These are phyloP conservation scores for Candolleomyces aberdarensis DNA, from an alignment of 768 basidiomycete species.

Conservation along the genomic window DNA sequence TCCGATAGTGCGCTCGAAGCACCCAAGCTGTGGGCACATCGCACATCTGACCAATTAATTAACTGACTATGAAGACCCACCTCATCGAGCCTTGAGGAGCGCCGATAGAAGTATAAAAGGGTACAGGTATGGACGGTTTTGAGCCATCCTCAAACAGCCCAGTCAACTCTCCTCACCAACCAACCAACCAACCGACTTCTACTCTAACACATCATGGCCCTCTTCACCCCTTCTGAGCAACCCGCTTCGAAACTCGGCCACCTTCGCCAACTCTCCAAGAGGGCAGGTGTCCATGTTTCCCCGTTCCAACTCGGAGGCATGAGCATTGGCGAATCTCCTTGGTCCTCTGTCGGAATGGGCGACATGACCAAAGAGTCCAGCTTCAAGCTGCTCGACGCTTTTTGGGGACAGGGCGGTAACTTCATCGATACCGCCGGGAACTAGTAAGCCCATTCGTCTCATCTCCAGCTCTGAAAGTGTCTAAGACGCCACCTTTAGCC, in stretches of 20 bases:
- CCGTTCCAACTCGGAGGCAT: conserved; percentile 47
- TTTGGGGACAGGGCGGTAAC: conserved; percentile 38
- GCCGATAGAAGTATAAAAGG: too few relatives aligned
- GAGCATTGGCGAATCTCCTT: conserved; percentile 43
- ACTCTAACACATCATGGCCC: background rate
- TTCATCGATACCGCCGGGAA: conserved; percentile 41
- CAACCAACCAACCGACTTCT: background rate
- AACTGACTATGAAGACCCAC: too few relatives aligned
- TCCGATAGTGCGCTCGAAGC: too few relatives aligned
- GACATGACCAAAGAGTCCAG: conserved; percentile 34
- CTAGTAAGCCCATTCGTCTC: conserved; percentile 22
- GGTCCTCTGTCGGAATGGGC: conserved; percentile 27
- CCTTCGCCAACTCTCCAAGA: conserved; percentile 39
- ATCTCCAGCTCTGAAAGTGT: background rate
- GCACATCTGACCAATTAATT: too few relatives aligned
- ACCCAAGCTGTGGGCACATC: too few relatives aligned
- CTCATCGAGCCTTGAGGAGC: too few relatives aligned
- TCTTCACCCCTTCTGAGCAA: conserved; percentile 16
- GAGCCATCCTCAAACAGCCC: background rate
- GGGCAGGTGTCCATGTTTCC: conserved; percentile 46
- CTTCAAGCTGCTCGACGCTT: conserved; percentile 41
- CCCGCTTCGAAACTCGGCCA: conserved; percentile 29
- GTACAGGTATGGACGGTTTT: background rate
- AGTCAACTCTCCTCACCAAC: background rate
- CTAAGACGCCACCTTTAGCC: conserved; percentile 11